Base-by-base conservation (phyloP, 148 eudicot species). In the Euryodendron excelsum region DNA sequence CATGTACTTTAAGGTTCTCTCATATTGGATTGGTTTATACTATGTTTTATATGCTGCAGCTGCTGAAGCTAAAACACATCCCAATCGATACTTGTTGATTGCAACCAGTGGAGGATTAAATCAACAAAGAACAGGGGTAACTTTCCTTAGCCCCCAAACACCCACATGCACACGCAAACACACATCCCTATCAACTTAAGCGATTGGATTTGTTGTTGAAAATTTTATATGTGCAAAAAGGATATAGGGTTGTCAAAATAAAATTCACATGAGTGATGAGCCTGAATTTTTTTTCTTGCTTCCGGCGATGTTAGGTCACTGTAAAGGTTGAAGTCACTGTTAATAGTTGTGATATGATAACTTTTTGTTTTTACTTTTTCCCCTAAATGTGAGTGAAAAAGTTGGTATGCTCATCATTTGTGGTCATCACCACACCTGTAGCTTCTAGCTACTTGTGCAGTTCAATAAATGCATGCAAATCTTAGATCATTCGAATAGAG, bases 101-200 rank as follows among this genome's bases (percentile, higher is more conserved):
- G 93, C 93, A 64, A 90, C 98, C 9, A 94, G 98, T 86, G 98
- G 98, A 50, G 98, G 98, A 70, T 76, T 94, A 48, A 94, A 94
- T 72, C 98, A 94, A 76, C 98, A 94, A 81, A 87, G 98, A 85
- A 94, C 98, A 41, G 98, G 98, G 95, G 98, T 94, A 85, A 82
- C 77, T 77, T 69, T 81, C 72, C 70, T 78, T 34, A 30, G 12
- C 47, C 31, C 1, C 18, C 41, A 18, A n/a, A 65, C 6, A 23
- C 65, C 36, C 41, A 34, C 44, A 3, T 15, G 34, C 21, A 14
- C 13, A 21, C 9, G 3, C 72, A 77, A 3, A 48, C 14, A 18
- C 3, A 21, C 18, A 18, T 77, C 41, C 67, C 11, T 48, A 67
- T n/a, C 59, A 63, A 39, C 60, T 76, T 28, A 6, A 59, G 63